phyloP scores from a whole-genome alignment of 495 filamentous ascomycete genomes.

The Penicillium ucsense region DNA sequence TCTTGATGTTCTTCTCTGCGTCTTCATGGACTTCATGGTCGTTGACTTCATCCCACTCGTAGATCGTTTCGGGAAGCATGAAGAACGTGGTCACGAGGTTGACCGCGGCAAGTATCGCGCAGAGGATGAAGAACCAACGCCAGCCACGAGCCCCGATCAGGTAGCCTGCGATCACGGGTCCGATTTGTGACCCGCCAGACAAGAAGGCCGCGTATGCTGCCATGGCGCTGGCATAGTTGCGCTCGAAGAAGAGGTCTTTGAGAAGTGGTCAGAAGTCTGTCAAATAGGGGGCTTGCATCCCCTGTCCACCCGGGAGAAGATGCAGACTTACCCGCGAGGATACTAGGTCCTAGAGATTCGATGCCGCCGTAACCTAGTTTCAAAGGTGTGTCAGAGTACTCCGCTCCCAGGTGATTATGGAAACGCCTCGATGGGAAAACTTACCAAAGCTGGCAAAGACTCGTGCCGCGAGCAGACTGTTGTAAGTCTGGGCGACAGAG shows the following conservation, averaged over 20 bases:
- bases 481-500: constrained; percentile 18
- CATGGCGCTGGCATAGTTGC: constrained; percentile 33
- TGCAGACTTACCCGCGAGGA: constrained; percentile 22
- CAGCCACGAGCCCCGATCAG: constrained; percentile 21
- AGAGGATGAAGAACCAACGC: constrained; percentile 28
- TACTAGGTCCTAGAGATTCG: constrained; percentile 29
- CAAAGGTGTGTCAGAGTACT: no score
- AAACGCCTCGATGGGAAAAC: background rate
- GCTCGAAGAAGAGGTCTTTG: constrained; percentile 26
- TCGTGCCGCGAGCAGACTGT: constrained; percentile 20
- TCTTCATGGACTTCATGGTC: constrained; percentile 3
- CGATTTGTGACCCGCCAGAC: constrained; percentile 27
- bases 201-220: constrained; percentile 26
- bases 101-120: constrained; percentile 19
- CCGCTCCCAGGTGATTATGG: no score
- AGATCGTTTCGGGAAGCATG: constrained; percentile 22
- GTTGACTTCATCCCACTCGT: constrained; percentile 12
- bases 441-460: constrained; percentile 26
- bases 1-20: constrained; percentile 6
- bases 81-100: constrained; percentile 23
- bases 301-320: background rate
- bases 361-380: constrained; percentile 19
- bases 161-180: constrained; percentile 23
- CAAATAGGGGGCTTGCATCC: background rate
- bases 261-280: background rate